Evolutionary conservation across 306 rosid genomes (phyloP).

Genomic region (Psophocarpus tetragonolobus): DNA sequence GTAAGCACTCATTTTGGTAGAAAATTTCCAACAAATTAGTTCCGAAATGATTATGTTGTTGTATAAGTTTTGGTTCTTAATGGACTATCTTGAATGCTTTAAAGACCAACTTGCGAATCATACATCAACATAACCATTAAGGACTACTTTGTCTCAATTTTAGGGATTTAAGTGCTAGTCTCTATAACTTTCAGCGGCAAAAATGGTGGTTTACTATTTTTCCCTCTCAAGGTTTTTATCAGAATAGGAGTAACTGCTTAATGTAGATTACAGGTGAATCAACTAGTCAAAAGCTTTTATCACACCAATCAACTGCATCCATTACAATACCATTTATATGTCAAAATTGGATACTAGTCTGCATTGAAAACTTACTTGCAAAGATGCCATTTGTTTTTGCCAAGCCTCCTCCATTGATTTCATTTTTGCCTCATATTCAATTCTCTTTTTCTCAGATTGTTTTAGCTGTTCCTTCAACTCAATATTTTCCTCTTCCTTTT

Average conservation of each 20-base stretch:
- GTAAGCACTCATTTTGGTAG: too few relatives aligned
- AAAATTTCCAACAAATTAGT: too few relatives aligned
- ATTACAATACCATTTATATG: conserved; percentile 12
- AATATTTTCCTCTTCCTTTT: conserved; percentile 80
- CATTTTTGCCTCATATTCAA: conserved; percentile 85
- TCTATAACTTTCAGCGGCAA: too few relatives aligned
- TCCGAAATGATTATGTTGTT: too few relatives aligned
- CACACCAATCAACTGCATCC: conserved; percentile 24
- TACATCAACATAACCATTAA: too few relatives aligned
- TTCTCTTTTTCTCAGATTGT: conserved; percentile 74
- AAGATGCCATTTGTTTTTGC: conserved; percentile 95
- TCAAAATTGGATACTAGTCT: conserved; percentile 23
- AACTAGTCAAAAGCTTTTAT: conserved; percentile 6
- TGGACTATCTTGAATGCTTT: too few relatives aligned
- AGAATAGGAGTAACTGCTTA: not conserved
- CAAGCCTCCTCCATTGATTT: conserved; percentile 89
- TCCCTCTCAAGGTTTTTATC: not conserved
- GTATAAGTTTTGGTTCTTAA: too few relatives aligned
- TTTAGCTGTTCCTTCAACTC: conserved; percentile 74
- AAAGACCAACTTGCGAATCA: too few relatives aligned
- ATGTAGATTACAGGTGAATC: conserved; percentile 3
- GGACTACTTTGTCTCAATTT: too few relatives aligned
- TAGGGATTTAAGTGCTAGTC: too few relatives aligned
- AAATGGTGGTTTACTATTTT: too few relatives aligned
- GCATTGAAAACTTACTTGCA: conserved; percentile 76